phyloP scores from a whole-genome alignment of 495 filamentous ascomycete genomes.

The Penicillium coprophilum region DNA sequence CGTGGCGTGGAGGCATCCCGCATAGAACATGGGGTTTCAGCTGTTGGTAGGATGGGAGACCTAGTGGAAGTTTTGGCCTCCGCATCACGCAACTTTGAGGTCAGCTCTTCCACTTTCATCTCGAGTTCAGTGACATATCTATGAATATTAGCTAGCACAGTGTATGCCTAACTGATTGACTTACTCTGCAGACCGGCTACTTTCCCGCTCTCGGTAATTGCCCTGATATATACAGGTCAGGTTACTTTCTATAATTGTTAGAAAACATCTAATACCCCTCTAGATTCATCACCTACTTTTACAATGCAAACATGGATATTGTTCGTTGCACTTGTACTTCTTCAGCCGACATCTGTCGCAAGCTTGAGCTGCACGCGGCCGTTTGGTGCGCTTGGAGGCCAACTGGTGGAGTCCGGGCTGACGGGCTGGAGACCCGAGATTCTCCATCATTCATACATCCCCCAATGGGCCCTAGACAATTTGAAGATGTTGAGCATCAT shows the following conservation, averaged over 20 bases:
- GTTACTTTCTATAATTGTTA: slow-evolving; percentile 28
- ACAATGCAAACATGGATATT: slow-evolving; percentile 42
- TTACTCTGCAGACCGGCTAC: slow-evolving; percentile 37
- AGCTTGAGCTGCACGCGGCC: slow-evolving; percentile 42
- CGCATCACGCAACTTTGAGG: slow-evolving; percentile 26
- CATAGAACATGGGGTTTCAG: slow-evolving; percentile 35
- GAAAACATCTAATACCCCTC: background rate
- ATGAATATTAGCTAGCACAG: slow-evolving; percentile 4
- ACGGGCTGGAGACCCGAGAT: slow-evolving; percentile 7
- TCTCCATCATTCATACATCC: slow-evolving; percentile 17
- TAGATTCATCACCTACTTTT: slow-evolving; percentile 30
- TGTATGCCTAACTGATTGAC: background rate
- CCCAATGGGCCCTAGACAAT: background rate
- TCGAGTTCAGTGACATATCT: slow-evolving; percentile 42
- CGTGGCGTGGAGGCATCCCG: slow-evolving; percentile 27
- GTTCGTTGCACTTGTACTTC: slow-evolving; percentile 48
- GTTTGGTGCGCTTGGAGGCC: slow-evolving; percentile 33
- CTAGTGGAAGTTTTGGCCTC: slow-evolving; percentile 24
- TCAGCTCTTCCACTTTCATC: slow-evolving; percentile 40
- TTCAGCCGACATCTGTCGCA: slow-evolving; percentile 45
- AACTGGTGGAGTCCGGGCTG: slow-evolving; percentile 20
- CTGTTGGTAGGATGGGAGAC: slow-evolving; percentile 7
- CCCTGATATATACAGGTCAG: slow-evolving; percentile 39
- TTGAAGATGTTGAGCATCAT: slow-evolving; percentile 1
- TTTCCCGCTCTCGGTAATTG: slow-evolving; percentile 40